A percentile compares a stretch with the other conserved stretches of the same genome.
phyloP scores from a whole-genome alignment of 2,329 filamentous ascomycete species.

The Calcarisporium arbuscula region DNA sequence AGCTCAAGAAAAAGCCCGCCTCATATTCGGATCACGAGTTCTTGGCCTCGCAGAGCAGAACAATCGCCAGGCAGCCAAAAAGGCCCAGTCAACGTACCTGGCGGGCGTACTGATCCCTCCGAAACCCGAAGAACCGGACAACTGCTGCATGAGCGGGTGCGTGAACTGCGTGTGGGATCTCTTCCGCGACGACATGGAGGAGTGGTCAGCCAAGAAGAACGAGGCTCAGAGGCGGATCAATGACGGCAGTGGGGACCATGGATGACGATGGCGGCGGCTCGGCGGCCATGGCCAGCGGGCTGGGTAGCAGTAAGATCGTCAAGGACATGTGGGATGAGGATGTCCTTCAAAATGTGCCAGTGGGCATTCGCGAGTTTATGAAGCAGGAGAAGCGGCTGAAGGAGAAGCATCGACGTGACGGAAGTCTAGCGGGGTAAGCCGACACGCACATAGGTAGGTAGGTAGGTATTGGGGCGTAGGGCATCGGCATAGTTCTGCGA shows the following conservation, averaged over 20 bases:
- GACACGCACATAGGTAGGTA: too few species aligned
- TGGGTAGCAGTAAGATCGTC: slow-evolving; percentile 33
- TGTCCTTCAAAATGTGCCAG: slow-evolving; percentile 73
- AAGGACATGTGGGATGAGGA: slow-evolving; percentile 57
- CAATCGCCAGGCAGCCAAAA: slow-evolving; percentile 51
- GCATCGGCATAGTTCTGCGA: too few species aligned
- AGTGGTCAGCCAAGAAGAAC: slow-evolving; percentile 64
- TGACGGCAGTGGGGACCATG: slow-evolving; percentile 18
- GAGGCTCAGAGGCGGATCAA: slow-evolving; percentile 54
- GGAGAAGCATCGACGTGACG: slow-evolving; percentile 59
- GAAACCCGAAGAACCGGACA: slow-evolving; percentile 82
- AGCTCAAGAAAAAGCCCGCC: slow-evolving; percentile 49
- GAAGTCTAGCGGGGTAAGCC: slow-evolving; percentile 36
- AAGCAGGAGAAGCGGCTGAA: slow-evolving; percentile 88
- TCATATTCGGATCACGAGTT: slow-evolving; percentile 78
- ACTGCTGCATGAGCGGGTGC: slow-evolving; percentile 98
- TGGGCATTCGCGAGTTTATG: slow-evolving; percentile 97
- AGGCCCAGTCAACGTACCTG: slow-evolving; percentile 55
- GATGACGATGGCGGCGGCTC: slow-evolving; percentile 27
- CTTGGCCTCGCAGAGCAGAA: slow-evolving; percentile 66
- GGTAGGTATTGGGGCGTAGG: too few species aligned
- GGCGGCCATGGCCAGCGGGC: slow-evolving; percentile 74
- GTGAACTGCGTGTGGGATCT: slow-evolving; percentile 96
- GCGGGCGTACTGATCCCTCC: slow-evolving; percentile 81
- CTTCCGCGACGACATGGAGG: slow-evolving; percentile 86